Percentiles rank a stretch among this genome's conserved stretches.
Conservation (phyloP, 2,329 filamentous ascomycete genomes). For the Mycosphaerelloides madeirae region DNA sequence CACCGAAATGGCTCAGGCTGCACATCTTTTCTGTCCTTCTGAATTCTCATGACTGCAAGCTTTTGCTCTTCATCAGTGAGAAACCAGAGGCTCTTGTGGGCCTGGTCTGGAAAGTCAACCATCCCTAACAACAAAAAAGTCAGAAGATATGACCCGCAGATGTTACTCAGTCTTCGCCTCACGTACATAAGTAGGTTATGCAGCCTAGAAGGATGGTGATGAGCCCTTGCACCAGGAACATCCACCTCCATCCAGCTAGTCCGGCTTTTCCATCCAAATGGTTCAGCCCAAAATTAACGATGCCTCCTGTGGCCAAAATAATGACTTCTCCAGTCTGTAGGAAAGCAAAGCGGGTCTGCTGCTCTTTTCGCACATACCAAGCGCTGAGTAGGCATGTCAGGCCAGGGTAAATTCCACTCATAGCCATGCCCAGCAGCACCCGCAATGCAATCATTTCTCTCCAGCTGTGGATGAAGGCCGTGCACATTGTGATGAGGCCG, state of each 20-base stretch:
- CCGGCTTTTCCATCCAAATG: slow-evolving; percentile 53
- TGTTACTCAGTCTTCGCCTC: too few relatives aligned
- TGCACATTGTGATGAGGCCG: slow-evolving; percentile 62
- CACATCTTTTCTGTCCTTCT: slow-evolving; percentile 58
- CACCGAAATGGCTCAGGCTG: slow-evolving; percentile 53
- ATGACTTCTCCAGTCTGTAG: slow-evolving; percentile 61
- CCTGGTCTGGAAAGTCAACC: slow-evolving; percentile 62
- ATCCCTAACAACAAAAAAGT: slow-evolving; percentile 40
- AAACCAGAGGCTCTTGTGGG: slow-evolving; percentile 54
- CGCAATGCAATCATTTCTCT: slow-evolving; percentile 64
- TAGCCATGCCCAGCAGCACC: slow-evolving; percentile 61
- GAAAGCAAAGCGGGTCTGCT: slow-evolving; percentile 62
- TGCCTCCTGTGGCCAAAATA: slow-evolving; percentile 60
- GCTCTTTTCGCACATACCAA: slow-evolving; percentile 61
- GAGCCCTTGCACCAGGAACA: slow-evolving; percentile 63
- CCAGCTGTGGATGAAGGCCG: slow-evolving; percentile 64
- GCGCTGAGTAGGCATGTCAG: slow-evolving; percentile 50
- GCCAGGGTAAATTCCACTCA: slow-evolving; percentile 53
- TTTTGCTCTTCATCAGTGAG: slow-evolving; percentile 52
- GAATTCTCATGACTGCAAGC: slow-evolving; percentile 55
- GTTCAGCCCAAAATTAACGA: slow-evolving; percentile 67
- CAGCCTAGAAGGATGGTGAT: slow-evolving; percentile 56
- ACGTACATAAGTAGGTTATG: slow-evolving; percentile 56
- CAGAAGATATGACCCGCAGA: too few relatives aligned
- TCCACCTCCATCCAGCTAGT: slow-evolving; percentile 62